Evolutionary conservation across 192 early-diverging fungal genomes (phyloP).

Genomic region (Entomortierella beljakovae): DNA sequence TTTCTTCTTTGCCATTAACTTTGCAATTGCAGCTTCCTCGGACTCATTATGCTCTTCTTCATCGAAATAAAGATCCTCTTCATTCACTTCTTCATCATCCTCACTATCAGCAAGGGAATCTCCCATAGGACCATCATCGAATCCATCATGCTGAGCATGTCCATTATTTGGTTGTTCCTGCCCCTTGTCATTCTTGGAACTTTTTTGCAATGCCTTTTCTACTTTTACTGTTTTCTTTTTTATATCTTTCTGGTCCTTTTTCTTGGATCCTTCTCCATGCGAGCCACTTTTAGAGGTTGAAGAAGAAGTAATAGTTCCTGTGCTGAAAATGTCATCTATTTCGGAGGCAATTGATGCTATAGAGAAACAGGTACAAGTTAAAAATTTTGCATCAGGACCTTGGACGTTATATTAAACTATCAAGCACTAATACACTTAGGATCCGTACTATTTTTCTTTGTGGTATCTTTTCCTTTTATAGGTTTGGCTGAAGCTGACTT

Average conservation of each 20-base stretch:
- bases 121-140: conserved; percentile 6
- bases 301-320: conserved; percentile 18
- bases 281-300: conserved; percentile 6
- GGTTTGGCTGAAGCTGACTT: background rate
- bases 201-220: background rate
- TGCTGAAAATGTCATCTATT: conserved; percentile 52
- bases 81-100: conserved; percentile 21
- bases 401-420: too few species aligned
- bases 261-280: background rate
- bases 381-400: background rate
- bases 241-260: background rate
- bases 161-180: background rate
- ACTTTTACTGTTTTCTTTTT: background rate
- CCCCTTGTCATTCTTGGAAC: background rate
- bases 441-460: conserved; percentile 18
- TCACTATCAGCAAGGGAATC: conserved; percentile 22
- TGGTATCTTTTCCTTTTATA: conserved; percentile 5
- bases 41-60: conserved; percentile 50
- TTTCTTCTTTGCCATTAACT: conserved; percentile 39
- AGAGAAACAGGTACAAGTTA: background rate
- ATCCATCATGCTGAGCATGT: conserved; percentile 4
- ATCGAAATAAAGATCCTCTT: conserved; percentile 36
- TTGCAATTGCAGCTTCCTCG: conserved; percentile 39
- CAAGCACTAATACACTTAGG: background rate
- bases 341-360: conserved; percentile 33